Percentiles rank a stretch among this genome's conserved stretches.
These are phyloP conservation scores for Harrya chromipes DNA, from an alignment of 768 basidiomycete species.

Conservation along the genomic window DNA sequence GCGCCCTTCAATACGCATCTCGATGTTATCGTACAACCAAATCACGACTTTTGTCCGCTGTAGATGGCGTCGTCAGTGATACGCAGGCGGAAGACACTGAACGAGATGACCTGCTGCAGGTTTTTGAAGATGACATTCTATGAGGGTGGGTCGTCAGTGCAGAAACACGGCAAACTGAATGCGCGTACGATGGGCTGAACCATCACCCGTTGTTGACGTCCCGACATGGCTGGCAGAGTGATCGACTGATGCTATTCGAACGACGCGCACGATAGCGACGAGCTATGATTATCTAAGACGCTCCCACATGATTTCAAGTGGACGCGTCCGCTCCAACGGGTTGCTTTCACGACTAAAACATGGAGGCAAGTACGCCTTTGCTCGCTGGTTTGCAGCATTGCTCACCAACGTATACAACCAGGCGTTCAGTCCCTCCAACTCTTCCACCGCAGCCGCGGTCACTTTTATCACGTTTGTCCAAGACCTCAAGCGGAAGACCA, in stretches of 20 bases:
- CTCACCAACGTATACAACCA: slow-evolving; percentile 27
- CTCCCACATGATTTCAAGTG: slow-evolving; percentile 19
- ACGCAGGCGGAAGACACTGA: slow-evolving; percentile 2
- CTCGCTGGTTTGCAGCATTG: not conserved
- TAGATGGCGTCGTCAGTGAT: slow-evolving; percentile 10
- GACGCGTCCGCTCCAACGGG: slow-evolving; percentile 17
- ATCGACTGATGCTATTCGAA: slow-evolving; percentile 5
- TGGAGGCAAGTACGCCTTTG: slow-evolving; percentile 24
- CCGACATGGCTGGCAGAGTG: slow-evolving; percentile 64
- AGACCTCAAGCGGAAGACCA: slow-evolving; percentile 96
- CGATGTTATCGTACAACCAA: slow-evolving; percentile 96
- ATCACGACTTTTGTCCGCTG: slow-evolving; percentile 84
- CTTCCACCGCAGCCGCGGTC: slow-evolving; percentile 96
- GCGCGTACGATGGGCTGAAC: slow-evolving; percentile 95
- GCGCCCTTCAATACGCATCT: slow-evolving; percentile 94
- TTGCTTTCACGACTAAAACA: slow-evolving; percentile 21
- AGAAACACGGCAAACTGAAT: not conserved
- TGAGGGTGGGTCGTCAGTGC: slow-evolving; percentile 3
- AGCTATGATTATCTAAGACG: slow-evolving; percentile 17
- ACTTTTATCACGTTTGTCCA: slow-evolving; percentile 99
- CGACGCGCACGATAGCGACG: slow-evolving; percentile 6
- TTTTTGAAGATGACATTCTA: slow-evolving; percentile 99
- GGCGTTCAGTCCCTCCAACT: slow-evolving; percentile 75
- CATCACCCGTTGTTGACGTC: slow-evolving; percentile 95
- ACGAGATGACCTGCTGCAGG: slow-evolving; percentile 68